Evolutionary conservation across 306 rosid species (phyloP).

Genomic region (Prunus fruticosa): DNA sequence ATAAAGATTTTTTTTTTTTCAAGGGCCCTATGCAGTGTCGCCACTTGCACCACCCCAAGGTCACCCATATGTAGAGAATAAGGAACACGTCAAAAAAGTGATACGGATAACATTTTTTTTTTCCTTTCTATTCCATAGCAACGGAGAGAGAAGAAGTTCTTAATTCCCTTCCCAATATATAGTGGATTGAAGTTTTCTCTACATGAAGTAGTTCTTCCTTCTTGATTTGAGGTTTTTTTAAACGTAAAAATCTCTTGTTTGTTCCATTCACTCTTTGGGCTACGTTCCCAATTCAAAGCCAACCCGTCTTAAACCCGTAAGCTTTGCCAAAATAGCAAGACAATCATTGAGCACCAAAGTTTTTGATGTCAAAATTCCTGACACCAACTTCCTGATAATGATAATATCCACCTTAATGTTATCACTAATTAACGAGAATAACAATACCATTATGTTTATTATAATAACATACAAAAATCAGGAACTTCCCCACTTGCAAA

Average conservation of each 20-base stretch:
- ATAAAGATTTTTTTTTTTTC: no score
- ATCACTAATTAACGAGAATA: neutral
- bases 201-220: neutral
- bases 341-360: neutral
- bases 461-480: neutral
- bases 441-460: neutral
- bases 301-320: neutral
- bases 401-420: neutral
- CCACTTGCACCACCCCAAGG: no score
- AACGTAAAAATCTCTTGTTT: neutral
- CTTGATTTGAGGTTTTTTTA: neutral
- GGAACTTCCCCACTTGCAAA: slow-evolving; percentile 1
- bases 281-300: neutral
- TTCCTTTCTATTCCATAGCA: no score
- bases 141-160: no score
- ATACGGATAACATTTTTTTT: no score
- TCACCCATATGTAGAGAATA: no score
- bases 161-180: no score
- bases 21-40: no score
- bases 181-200: no score
- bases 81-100: no score
- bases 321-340: neutral
- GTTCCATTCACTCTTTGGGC: neutral
- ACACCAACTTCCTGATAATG: neutral
- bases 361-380: neutral